A percentile compares a stretch with the other conserved stretches of the same genome.
Evolutionary conservation across 306 rosid species (phyloP).

Genomic region (Quercus cerris): DNA sequence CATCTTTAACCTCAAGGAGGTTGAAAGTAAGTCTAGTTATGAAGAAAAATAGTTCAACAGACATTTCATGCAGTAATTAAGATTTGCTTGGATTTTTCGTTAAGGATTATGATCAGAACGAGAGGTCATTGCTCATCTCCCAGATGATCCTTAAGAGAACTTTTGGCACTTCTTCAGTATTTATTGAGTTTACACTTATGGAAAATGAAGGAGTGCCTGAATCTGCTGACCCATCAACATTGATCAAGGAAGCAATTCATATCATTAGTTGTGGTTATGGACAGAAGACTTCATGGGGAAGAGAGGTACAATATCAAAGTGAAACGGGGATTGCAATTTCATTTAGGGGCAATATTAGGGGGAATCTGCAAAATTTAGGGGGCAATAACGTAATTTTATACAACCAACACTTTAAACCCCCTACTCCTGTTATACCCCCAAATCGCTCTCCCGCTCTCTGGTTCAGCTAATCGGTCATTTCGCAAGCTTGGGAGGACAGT

Average conservation of each 20-base stretch:
- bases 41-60: neutral
- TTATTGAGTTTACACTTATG: conserved; percentile 92
- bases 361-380: neutral
- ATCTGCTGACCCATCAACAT: conserved; percentile 62
- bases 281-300: conserved; percentile 98
- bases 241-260: conserved; percentile 95
- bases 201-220: conserved; percentile 95
- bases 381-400: neutral
- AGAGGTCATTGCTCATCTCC: conserved; percentile 95
- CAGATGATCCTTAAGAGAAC: conserved; percentile 94
- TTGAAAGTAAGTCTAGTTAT: conserved; percentile 61
- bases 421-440: neutral
- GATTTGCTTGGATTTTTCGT: conserved; percentile 10
- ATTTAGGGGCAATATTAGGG: no score
- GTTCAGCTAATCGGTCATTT: neutral
- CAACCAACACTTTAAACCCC: neutral
- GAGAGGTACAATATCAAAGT: conserved; percentile 63
- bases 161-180: conserved; percentile 84
- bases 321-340: neutral
- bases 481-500: neutral
- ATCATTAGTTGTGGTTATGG: conserved; percentile 93
- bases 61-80: conserved; percentile 17
- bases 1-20: conserved; percentile 84
- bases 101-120: conserved; percentile 82
- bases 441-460: neutral